Conservation (phyloP, 179 eudicot species). For the Beta macrorhiza region DNA sequence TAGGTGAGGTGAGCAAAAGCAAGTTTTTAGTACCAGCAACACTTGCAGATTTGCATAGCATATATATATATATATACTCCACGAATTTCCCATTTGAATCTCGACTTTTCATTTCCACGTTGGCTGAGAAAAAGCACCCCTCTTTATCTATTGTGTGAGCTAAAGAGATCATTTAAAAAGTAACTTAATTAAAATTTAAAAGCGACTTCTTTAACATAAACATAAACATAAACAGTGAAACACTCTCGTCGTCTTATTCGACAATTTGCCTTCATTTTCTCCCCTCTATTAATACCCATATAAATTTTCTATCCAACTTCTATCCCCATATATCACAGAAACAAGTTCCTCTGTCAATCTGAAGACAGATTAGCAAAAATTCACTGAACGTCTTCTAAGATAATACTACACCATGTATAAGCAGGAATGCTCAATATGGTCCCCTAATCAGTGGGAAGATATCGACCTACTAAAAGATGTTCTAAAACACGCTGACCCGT, state of each 20-base stretch:
- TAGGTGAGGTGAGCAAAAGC: neutral
- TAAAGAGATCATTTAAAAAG: too few species aligned
- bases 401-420: neutral
- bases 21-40: neutral
- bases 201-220: too few species aligned
- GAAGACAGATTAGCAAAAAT: neutral
- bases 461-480: neutral
- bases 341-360: neutral
- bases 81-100: neutral
- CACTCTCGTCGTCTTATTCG: too few species aligned
- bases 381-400: neutral
- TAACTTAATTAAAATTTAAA: too few species aligned
- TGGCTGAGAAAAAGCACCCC: too few species aligned
- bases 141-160: too few species aligned
- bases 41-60: neutral
- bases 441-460: neutral
- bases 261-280: neutral
- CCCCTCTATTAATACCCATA: neutral
- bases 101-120: neutral
- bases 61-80: neutral
- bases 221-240: too few species aligned
- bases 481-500: neutral
- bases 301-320: neutral
- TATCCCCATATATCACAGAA: neutral
- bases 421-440: neutral